Conservation (phyloP, 306 rosid genomes). For the Herpetospermum pedunculosum region DNA sequence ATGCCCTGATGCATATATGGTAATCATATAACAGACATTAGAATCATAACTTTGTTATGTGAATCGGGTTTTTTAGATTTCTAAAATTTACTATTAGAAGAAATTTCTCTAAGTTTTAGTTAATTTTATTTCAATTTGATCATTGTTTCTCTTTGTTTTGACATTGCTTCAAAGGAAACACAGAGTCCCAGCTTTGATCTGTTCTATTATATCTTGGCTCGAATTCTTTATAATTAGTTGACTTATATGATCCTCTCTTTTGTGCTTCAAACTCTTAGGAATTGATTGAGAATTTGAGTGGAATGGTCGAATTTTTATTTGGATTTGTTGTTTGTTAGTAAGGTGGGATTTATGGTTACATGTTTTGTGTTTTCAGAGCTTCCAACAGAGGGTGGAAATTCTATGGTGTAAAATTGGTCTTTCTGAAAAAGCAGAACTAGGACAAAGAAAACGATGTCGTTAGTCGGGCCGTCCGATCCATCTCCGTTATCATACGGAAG, state of each 20-base stretch:
- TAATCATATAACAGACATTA: background rate
- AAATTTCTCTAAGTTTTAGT: background rate
- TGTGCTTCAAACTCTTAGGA: background rate
- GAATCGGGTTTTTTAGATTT: background rate
- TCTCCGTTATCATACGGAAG: conserved; percentile 42
- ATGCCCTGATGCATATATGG: background rate
- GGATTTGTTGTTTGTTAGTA: background rate
- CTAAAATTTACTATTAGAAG: background rate
- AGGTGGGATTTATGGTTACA: background rate
- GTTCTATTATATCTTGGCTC: background rate
- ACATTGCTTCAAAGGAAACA: background rate
- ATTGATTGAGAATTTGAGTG: background rate
- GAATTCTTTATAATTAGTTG: background rate
- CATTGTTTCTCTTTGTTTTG: background rate
- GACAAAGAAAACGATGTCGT: conserved; percentile 40
- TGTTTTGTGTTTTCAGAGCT: background rate
- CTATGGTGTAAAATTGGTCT: conserved; percentile 13
- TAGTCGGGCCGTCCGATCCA: conserved; percentile 48
- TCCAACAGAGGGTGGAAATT: conserved; percentile 1
- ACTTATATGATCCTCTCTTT: background rate
- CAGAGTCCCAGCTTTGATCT: background rate
- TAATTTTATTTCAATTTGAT: background rate
- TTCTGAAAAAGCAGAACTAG: conserved; percentile 16
- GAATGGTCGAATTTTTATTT: background rate
- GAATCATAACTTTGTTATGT: background rate